Evolutionary conservation across 139 green algal species (phyloP).

Genomic region (Coccomyxa sp.): DNA sequence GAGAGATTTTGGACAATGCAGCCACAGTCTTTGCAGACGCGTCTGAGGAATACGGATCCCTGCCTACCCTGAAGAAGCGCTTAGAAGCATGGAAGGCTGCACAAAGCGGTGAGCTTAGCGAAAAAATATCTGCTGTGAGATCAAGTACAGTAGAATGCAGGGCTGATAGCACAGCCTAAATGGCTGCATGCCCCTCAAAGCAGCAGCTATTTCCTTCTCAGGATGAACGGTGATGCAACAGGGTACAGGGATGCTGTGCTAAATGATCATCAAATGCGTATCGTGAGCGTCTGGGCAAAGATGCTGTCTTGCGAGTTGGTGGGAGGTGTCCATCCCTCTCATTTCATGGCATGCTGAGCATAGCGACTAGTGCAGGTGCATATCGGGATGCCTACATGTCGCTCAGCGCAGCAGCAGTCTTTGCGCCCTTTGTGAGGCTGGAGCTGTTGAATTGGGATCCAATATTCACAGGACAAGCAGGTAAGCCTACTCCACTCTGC

Average conservation of each 20-base stretch:
- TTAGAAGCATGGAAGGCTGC: constrained; percentile 64
- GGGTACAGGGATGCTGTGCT: no score
- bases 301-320: no score
- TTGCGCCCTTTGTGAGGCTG: constrained; percentile 90
- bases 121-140: not conserved
- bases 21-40: constrained; percentile 77
- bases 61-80: constrained; percentile 55
- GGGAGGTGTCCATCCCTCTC: no score
- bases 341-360: no score
- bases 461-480: constrained; percentile 29
- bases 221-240: no score
- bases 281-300: no score
- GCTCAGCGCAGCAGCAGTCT: constrained; percentile 73
- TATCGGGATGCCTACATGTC: constrained; percentile 82
- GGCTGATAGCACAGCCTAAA: no score
- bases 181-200: no score
- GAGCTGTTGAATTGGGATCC: constrained; percentile 92
- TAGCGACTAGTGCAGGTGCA: constrained; percentile 42
- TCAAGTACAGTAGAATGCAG: no score
- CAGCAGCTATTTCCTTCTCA: no score
- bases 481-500: not conserved
- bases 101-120: constrained; percentile 11
- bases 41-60: constrained; percentile 63
- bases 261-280: no score
- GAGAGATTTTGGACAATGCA: constrained; percentile 58